Base-by-base conservation (phyloP, 2,329 filamentous ascomycete genomes). In the Rhinocladiella mackenziei region DNA sequence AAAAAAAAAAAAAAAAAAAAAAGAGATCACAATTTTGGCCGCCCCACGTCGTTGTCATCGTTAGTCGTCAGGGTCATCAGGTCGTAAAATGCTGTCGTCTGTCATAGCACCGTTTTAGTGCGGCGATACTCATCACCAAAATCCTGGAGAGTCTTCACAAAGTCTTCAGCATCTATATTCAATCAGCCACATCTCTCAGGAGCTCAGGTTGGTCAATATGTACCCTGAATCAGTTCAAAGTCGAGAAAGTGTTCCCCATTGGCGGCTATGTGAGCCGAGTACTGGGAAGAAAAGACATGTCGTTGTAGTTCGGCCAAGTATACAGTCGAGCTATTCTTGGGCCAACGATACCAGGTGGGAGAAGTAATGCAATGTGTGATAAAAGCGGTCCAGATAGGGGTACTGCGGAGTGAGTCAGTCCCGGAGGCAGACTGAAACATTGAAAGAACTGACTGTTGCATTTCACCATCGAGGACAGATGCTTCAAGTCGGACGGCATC, bases 351-450 rank as follows among this genome's bases (percentile, higher is more conserved):
- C 75, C 76, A 80, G 23, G 62, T 63, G 4, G 61, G 66, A 39
- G 67, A 63, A 19, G 62, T 61, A 23, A 76, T 61, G 42, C 72
- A 68, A 17, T 69, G 61, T 1, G 72, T 74, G 14, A 78, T 66
- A 48, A 78, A 78, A 0, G 74, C 74, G 2, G 77, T 82, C 78
- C 78, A 82, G 43, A 81, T 73, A 0, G 78, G 78, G 2, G 75
- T 73, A 14, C 70, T 72, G n/a, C 53, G 34, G 34, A 36, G 25
- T 43, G 37, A 32, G 30, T 35, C 14, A 51, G 9, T 41, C 10
- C 33, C 13, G 8, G 20, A 33, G 22, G 15, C 30, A n/a, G 23
- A 17, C n/a, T 15, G 11, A n/a, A 5, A 15, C 14, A 28, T 4
- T 22, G 11, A 1, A 17, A 11, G 11, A 11, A 46, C 57, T 51